A percentile compares a stretch with the other conserved stretches of the same genome.
These are phyloP conservation scores for Chlorella sorokiniana DNA, from an alignment of 139 green algal species.

Conservation along the genomic window DNA sequence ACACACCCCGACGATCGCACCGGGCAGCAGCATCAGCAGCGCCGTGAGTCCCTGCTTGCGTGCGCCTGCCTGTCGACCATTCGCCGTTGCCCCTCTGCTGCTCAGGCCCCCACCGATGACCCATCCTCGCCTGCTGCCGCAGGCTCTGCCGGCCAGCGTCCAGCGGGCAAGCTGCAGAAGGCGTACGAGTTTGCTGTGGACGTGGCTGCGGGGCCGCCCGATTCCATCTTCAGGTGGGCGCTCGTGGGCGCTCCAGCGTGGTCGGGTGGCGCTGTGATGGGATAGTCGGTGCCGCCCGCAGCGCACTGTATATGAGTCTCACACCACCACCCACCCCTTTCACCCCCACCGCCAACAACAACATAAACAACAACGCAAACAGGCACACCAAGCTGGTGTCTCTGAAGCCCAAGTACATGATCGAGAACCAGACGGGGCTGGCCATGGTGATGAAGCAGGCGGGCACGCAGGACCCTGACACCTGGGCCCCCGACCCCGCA, in stretches of 20 bases:
- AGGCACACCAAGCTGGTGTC: constrained; percentile 73
- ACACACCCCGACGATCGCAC: too few species aligned
- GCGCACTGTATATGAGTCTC: background rate
- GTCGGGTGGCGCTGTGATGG: background rate
- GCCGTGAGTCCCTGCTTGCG: too few species aligned
- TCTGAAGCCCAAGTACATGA: constrained; percentile 86
- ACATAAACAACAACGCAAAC: background rate
- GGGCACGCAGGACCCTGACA: constrained; percentile 60
- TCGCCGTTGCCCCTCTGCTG: too few species aligned
- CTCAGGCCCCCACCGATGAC: background rate
- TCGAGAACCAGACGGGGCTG: constrained; percentile 84
- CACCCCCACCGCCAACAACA: background rate
- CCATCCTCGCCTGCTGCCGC: background rate
- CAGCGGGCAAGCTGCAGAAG: constrained; percentile 45
- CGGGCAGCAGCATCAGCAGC: too few species aligned
- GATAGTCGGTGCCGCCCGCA: background rate
- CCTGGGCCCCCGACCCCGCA: constrained; percentile 23
- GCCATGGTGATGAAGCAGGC: constrained; percentile 83
- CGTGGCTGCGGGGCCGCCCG: constrained; percentile 63
- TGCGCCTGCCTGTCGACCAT: too few species aligned
- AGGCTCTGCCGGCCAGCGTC: background rate
- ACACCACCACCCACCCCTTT: background rate
- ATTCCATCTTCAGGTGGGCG: constrained; percentile 67
- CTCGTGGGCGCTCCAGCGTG: background rate
- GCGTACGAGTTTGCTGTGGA: constrained; percentile 79